These are phyloP conservation scores for Marasmius tenuissimus DNA, from an alignment of 1,284 basidiomycete genomes.

Conservation along the genomic window DNA sequence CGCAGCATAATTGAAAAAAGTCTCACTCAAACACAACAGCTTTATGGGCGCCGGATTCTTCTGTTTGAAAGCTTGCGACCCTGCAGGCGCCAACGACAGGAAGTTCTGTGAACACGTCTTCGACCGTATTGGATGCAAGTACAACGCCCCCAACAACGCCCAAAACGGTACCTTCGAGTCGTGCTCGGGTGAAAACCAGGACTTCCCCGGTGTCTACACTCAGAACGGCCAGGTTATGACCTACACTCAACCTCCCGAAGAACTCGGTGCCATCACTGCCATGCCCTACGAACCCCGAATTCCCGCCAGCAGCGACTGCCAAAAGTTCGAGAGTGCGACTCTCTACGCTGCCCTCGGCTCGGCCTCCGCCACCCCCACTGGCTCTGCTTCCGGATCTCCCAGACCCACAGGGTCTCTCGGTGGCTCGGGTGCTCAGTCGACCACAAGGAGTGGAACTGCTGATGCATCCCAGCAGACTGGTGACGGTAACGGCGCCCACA, in stretches of 20 bases:
- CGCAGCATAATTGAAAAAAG: neutral
- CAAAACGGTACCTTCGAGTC: constrained; percentile 42
- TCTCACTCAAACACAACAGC: constrained; percentile 19
- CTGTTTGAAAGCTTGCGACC: constrained; percentile 48
- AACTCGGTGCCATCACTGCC: constrained; percentile 51
- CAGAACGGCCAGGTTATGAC: constrained; percentile 36
- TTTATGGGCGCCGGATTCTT: constrained; percentile 47
- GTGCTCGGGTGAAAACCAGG: constrained; percentile 55
- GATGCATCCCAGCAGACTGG: neutral
- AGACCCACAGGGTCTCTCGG: neutral
- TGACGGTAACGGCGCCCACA: neutral
- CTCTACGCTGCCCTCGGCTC: neutral
- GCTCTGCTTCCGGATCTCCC: neutral
- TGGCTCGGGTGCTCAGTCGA: neutral
- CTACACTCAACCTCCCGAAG: constrained; percentile 57
- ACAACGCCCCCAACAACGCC: constrained; percentile 54
- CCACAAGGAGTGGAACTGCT: neutral
- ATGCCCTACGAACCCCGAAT: constrained; percentile 60
- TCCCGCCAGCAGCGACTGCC: constrained; percentile 33
- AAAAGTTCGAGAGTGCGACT: neutral
- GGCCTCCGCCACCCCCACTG: neutral
- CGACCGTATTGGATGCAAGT: constrained; percentile 55
- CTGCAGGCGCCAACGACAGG: constrained; percentile 36
- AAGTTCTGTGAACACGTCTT: constrained; percentile 48
- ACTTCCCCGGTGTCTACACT: constrained; percentile 54